phyloP scores from a whole-genome alignment of 148 eudicot species.

The Rhododendron ovatum region DNA sequence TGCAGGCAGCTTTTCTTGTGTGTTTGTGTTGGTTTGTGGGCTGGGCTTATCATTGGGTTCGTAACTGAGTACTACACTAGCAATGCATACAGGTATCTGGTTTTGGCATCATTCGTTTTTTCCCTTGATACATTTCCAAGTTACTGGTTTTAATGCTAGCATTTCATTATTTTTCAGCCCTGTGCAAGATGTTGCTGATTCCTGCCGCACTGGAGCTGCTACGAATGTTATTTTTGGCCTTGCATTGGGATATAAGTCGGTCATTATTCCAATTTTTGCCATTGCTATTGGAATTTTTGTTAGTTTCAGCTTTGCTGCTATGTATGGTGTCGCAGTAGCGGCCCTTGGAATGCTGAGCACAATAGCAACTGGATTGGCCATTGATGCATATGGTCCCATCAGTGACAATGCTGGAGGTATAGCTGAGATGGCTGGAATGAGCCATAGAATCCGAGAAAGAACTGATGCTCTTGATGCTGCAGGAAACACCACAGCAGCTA shows the following conservation, averaged over 20 bases:
- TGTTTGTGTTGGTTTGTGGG: slow-evolving; percentile 90
- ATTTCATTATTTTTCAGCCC: slow-evolving; percentile 46
- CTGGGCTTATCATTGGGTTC: slow-evolving; percentile 89
- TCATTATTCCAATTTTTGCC: slow-evolving; percentile 84
- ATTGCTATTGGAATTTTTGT: slow-evolving; percentile 78
- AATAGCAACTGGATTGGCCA: slow-evolving; percentile 87
- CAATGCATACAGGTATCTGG: slow-evolving; percentile 75
- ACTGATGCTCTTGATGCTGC: slow-evolving; percentile 98
- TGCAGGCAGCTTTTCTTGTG: slow-evolving; percentile 85
- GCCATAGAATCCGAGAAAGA: slow-evolving; percentile 83
- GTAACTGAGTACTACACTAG: slow-evolving; percentile 88
- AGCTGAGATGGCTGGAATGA: slow-evolving; percentile 98
- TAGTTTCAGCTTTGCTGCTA: slow-evolving; percentile 84
- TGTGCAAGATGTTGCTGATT: slow-evolving; percentile 94
- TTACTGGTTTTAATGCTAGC: slow-evolving; percentile 9
- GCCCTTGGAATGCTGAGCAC: slow-evolving; percentile 96
- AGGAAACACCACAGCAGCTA: slow-evolving; percentile 93
- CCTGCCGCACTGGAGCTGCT: slow-evolving; percentile 94
- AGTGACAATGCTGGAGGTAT: slow-evolving; percentile 98
- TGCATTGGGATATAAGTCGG: slow-evolving; percentile 89
- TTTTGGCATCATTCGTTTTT: not conserved
- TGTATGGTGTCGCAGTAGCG: slow-evolving; percentile 89
- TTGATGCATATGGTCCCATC: slow-evolving; percentile 94
- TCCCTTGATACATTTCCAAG: not conserved
- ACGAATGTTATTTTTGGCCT: slow-evolving; percentile 88